Base-by-base conservation (phyloP, 1,139 yeast genomes). In the Debaryomyces sp. region DNA sequence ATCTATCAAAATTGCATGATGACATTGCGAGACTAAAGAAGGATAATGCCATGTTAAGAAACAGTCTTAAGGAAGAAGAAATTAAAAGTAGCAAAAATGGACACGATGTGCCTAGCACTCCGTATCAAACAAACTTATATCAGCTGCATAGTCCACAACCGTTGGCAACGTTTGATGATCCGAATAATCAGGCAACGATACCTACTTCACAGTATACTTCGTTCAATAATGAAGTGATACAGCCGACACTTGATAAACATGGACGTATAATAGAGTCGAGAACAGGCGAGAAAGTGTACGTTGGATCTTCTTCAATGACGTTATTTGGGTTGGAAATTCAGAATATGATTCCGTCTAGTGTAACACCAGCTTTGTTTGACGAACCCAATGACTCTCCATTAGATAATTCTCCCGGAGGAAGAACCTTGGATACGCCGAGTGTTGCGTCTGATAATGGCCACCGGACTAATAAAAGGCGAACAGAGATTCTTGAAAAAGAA, bases 231-330 rank as follows among this genome's bases (percentile, higher is more conserved):
- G 86, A 82, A 53, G 80, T 82, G 4, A 81, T 82, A 12, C 83
- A 86, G 5, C 89, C 89, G 3, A 81, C 87, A 45, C 71, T 86
- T 22, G 90, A 85, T 56, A 81, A 84, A 55, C 81, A 85, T 56
- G 89, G 92, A 3, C 73, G 90, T 47, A 68, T 87, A 46, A 83
- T 87, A 8, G 87, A 85, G 54, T 84, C 91, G 1, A 71, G 89
- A 53, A 85, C 90, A 0, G 92, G 92, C 2, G 90, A 86, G 58
- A 78, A 83, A 52, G 77, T 86, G 35, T 87, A 86, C 59, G 89
- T 86, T 33, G 95, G 94, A 1, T 84, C 91, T 1, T 85, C 92
- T 0, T 85, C 92, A 1, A 87, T 87, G 92, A 87, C 95, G 0
- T 66, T 87, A 24, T 87, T 87, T 62, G 92, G 92, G 2, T 69